Percentiles rank a stretch among this genome's conserved stretches.
These are phyloP conservation scores for Fusarium lyarnte DNA, from an alignment of 2,329 filamentous ascomycete species.

Conservation along the genomic window DNA sequence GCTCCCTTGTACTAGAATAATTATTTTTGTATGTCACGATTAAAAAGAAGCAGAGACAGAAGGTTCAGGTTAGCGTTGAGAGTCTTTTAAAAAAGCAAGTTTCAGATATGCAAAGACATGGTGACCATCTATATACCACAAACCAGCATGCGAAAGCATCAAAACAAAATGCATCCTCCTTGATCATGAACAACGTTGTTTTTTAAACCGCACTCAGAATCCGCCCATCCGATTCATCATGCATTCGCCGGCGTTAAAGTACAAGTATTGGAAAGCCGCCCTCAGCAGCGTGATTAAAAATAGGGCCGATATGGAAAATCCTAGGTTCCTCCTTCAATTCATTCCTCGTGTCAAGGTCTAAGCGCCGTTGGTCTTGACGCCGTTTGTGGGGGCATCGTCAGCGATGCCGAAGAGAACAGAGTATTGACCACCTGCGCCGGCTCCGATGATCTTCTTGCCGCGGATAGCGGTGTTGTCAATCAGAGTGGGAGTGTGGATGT, in stretches of 20 bases:
- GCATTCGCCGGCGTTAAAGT: slow-evolving; percentile 20
- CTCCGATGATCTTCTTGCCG: slow-evolving; percentile 77
- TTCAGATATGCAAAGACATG: slow-evolving; percentile 33
- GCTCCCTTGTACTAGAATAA: slow-evolving; percentile 33
- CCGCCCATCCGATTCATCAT: slow-evolving; percentile 28
- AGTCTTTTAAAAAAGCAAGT: slow-evolving; percentile 4
- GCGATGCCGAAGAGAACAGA: slow-evolving; percentile 67
- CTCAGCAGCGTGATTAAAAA: slow-evolving; percentile 24
- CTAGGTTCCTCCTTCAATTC: slow-evolving; percentile 15
- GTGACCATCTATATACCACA: slow-evolving; percentile 34
- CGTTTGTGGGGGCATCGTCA: slow-evolving; percentile 46
- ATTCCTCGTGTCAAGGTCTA: slow-evolving; percentile 21
- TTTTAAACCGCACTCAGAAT: slow-evolving; percentile 22
- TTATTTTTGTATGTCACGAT: slow-evolving; percentile 27
- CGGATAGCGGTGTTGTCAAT: slow-evolving; percentile 87
- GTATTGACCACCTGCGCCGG: slow-evolving; percentile 90
- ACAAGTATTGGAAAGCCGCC: slow-evolving; percentile 23
- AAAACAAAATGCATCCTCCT: slow-evolving; percentile 8
- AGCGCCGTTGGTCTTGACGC: slow-evolving; percentile 39
- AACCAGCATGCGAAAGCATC: slow-evolving; percentile 3
- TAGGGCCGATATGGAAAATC: slow-evolving; percentile 22
- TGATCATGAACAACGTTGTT: slow-evolving; percentile 20
- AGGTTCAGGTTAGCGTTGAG: slow-evolving; percentile 10
- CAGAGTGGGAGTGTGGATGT: slow-evolving; percentile 78
- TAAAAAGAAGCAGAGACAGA: slow-evolving; percentile 3